A percentile compares a stretch with the other conserved stretches of the same genome.
Evolutionary conservation across 176 grass and related monocot genomes (phyloP).

Genomic region (Cenchrus fungigraminus): DNA sequence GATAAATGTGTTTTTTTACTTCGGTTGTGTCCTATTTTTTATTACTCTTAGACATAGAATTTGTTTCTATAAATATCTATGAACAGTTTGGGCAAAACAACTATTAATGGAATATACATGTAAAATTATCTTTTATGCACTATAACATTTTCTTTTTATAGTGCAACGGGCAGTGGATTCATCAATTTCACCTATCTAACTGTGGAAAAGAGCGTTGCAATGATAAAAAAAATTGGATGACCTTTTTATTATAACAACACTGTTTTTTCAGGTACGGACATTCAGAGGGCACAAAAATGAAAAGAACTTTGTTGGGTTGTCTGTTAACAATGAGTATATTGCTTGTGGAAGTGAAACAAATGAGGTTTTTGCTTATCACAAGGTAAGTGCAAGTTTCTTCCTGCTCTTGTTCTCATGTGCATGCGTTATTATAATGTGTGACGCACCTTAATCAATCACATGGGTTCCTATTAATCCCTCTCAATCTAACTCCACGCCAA

Average conservation of each 20-base stretch:
- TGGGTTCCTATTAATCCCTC: not conserved
- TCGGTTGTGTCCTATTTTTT: conserved; percentile 3
- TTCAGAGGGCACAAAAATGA: conserved; percentile 99
- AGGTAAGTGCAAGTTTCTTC: conserved; percentile 61
- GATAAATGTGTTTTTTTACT: not conserved
- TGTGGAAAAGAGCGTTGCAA: not conserved
- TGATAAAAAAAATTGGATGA: not conserved
- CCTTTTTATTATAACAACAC: conserved; percentile 30
- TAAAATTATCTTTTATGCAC: not conserved
- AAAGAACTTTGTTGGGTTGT: conserved; percentile 96
- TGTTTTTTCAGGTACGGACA: conserved; percentile 74
- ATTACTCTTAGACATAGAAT: not conserved
- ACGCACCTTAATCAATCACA: conserved; percentile 4
- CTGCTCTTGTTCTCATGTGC: conserved; percentile 1
- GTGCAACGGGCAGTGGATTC: not conserved
- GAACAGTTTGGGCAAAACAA: not conserved
- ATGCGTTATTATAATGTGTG: conserved; percentile 9
- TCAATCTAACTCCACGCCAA: conserved; percentile 21
- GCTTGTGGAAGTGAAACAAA: conserved; percentile 99
- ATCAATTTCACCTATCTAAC: conserved; percentile 1
- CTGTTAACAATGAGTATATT: conserved; percentile 90
- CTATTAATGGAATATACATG: not conserved
- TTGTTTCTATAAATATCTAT: not conserved
- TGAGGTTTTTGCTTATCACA: conserved; percentile 96
- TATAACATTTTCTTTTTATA: not conserved